Conservation (phyloP, 164 flowering plant species). For the Liquidambar formosana region DNA sequence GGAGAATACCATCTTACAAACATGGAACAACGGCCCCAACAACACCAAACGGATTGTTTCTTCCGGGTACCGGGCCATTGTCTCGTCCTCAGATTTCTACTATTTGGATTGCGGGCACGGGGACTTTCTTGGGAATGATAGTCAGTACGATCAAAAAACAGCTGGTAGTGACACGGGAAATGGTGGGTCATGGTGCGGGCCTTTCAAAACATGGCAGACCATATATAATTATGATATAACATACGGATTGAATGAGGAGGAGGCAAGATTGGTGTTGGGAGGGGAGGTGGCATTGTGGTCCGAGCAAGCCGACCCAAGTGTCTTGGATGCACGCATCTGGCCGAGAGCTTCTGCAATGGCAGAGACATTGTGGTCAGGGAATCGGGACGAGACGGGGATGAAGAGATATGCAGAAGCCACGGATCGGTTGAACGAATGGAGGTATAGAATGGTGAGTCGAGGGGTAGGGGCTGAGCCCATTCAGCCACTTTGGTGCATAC, state of each 20-base stretch:
- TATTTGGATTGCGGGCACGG: conserved; percentile 97
- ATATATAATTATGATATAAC: conserved; percentile 85
- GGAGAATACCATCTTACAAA: conserved; percentile 61
- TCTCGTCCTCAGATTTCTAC: conserved; percentile 78
- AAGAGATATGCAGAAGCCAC: conserved; percentile 89
- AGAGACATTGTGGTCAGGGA: conserved; percentile 88
- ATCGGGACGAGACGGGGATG: conserved; percentile 65
- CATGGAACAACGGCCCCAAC: conserved; percentile 84
- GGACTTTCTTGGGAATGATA: conserved; percentile 67
- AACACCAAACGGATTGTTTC: conserved; percentile 69
- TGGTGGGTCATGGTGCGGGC: conserved; percentile 97
- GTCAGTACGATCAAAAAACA: conserved; percentile 44
- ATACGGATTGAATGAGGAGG: conserved; percentile 55
- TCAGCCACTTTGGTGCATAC: conserved; percentile 88
- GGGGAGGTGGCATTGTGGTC: conserved; percentile 98
- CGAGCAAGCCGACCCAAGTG: conserved; percentile 84
- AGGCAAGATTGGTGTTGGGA: conserved; percentile 72
- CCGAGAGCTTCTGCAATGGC: conserved; percentile 87
- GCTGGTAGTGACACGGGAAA: conserved; percentile 29
- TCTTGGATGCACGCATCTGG: conserved; percentile 77
- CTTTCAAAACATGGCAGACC: conserved; percentile 90
- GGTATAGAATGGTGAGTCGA: conserved; percentile 71
- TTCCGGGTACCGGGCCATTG: conserved; percentile 78
- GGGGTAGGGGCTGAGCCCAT: conserved; percentile 86
- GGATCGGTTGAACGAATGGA: conserved; percentile 80